Base-by-base conservation (phyloP, 1,284 basidiomycete genomes). In the Ustilago hordei region DNA sequence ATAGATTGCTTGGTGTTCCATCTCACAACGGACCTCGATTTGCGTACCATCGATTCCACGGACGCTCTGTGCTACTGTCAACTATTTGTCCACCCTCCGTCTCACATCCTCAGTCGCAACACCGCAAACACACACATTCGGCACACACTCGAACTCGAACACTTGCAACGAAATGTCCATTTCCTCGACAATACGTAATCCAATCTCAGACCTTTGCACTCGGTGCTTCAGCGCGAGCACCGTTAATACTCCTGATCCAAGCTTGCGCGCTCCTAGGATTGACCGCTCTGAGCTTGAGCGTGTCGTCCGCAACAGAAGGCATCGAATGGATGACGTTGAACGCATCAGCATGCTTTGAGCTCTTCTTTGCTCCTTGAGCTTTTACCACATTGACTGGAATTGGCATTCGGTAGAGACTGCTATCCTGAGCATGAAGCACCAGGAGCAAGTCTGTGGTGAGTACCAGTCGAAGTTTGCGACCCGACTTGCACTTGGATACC, bases 401-500 rank as follows among this genome's bases (percentile, higher is more conserved):
- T 2, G 81, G 81, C 78, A 82, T 81, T 8, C 78, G 50, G 55
- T 82, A 82, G 15, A 82, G 62, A 35, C 71, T 65, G 35, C 39
- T 48, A 47, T 80, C 69, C 48, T 64, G 58, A 0, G 69, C 59
- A 48, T 72, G 67, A 45, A 84, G 73, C 43, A 87, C 59, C 13
- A 87, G 61, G 19, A 84, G 53, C 34, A 87, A 61, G 57, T 87
- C 87, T 35, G 80, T 85, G 55, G 82, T 85, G 13, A 87, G 79
- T 47, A 86, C 82, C n/a, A 77, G 61, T 3, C 90, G 89, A 50
- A 98, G 86, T 82, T 91, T 93, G 52, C 93, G 89, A 0, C 93
- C 92, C 69, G 93, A 93, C 88, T 94, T 95, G 11, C 92, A 89
- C 85, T 98, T 98, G 75, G 88, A 86, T 8, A 98, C 86, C 4